Base-by-base conservation (phyloP, 805 yeast species). In the Saccharomycopsis lassenensis region DNA sequence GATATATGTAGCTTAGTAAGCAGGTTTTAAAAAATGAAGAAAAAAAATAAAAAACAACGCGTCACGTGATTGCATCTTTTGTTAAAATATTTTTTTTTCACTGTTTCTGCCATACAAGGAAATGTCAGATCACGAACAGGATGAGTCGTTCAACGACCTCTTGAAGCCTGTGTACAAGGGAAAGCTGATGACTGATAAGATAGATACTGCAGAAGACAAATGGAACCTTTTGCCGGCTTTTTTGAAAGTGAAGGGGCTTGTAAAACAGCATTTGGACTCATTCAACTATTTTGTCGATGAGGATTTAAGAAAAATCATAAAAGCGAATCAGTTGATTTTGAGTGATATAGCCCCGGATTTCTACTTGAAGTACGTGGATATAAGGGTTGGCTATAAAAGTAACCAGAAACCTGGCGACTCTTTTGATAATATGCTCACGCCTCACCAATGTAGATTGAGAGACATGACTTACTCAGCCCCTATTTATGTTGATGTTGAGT, bases 271-370 rank as follows among this genome's bases (percentile, higher is more conserved):
- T 63, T 65, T 91, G 52, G 98, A 91, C 54, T 91, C 98, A n/a
- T 91, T 85, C 67, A 89, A 91, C 54, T 91, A 84, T 60, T 91
- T 91, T 56, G 94, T 91, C 14, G 96, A 91, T 51, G 77, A 74
- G 5, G 99, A 91, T 55, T 67, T 91, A 56, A 85, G 83, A 60
- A 89, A 91, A 54, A 91, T 91, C 56, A 80, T 91, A 42, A 65
- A 72, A 48, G 98, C 99, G 11, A 91, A 91, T 56, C 87, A 87
- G 59, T 61, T 72, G 36, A 86, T 91, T 26, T 63, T 91, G 19
- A 77, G 91, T 49, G 98, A 91, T 57, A 97, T 91, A 24, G 97
- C 89, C 59, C 98, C 98, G 1, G 95, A 87, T 52, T 91, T 91
- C 52, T 91, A 89, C 51, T 65, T 91, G 54, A 89, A 85, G 50